phyloP scores from a whole-genome alignment of 2,329 filamentous ascomycete genomes.

The Penicillium fuscoglaucum region DNA sequence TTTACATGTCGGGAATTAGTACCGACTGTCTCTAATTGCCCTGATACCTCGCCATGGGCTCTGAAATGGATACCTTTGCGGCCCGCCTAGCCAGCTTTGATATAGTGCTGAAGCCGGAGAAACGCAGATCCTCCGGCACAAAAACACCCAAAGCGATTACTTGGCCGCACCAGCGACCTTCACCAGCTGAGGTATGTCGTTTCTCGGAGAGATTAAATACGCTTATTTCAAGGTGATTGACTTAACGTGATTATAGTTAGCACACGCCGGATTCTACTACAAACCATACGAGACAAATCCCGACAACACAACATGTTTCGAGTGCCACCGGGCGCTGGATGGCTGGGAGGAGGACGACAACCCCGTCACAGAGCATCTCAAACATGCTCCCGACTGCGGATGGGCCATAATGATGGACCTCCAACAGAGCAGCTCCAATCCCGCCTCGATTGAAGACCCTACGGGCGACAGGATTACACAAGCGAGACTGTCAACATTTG shows the following conservation, averaged over 20 bases:
- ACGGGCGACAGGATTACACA: conserved; percentile 68
- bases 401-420: conserved; percentile 79
- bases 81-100: conserved; percentile 81
- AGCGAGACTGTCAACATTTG: conserved; percentile 81
- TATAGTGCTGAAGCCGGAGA: conserved; percentile 58
- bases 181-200: conserved; percentile 61
- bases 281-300: conserved; percentile 70
- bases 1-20: conserved; percentile 3
- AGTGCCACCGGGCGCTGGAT: conserved; percentile 79
- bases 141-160: conserved; percentile 57
- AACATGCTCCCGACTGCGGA: conserved; percentile 77
- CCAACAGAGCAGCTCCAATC: conserved; percentile 42
- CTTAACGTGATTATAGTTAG: conserved; percentile 60
- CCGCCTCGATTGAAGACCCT: conserved; percentile 67
- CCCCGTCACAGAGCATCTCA: conserved; percentile 80
- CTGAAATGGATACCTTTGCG: conserved; percentile 63
- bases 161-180: conserved; percentile 77
- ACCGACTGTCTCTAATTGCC: not conserved
- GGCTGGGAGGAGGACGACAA: conserved; percentile 90
- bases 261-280: conserved; percentile 88
- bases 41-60: conserved; percentile 22
- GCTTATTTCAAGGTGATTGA: not conserved
- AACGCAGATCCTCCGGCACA: conserved; percentile 68
- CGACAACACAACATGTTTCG: conserved; percentile 88
- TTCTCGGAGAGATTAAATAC: not conserved